Conservation (phyloP, 768 basidiomycete species). For the Tylopilus plumbeoviolaceoides region DNA sequence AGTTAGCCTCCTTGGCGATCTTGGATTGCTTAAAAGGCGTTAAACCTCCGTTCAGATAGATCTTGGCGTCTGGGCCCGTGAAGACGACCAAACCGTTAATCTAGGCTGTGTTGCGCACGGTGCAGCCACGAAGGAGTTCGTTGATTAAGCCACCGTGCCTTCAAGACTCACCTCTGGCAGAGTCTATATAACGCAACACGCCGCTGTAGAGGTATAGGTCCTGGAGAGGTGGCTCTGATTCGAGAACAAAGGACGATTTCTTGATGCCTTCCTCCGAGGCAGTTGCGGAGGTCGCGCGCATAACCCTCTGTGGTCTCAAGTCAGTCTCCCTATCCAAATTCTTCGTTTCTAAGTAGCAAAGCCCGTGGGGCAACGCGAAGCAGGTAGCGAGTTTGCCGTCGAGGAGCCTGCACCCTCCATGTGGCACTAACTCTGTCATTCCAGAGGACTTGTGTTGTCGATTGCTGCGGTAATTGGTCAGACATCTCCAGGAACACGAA, state of each 20-base stretch:
- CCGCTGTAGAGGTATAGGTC: constrained; percentile 91
- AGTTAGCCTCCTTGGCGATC: constrained; percentile 98
- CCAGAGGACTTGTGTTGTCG: constrained; percentile 22
- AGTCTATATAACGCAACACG: constrained; percentile 70
- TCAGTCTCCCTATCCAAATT: too few relatives aligned
- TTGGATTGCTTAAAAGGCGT: constrained; percentile 95
- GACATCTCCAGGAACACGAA: neutral
- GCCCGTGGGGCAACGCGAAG: constrained; percentile 65
- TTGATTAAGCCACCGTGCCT: constrained; percentile 83
- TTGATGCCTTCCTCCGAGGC: too few relatives aligned
- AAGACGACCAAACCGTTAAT: constrained; percentile 89
- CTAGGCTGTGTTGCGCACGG: constrained; percentile 88
- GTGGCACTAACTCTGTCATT: constrained; percentile 43
- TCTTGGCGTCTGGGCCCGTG: constrained; percentile 90
- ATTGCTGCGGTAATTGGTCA: constrained; percentile 6
- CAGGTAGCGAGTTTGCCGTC: constrained; percentile 58
- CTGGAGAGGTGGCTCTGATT: too few relatives aligned
- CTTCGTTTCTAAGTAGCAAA: too few relatives aligned
- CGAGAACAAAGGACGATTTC: too few relatives aligned
- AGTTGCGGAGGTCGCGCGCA: too few relatives aligned
- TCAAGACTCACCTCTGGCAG: constrained; percentile 45
- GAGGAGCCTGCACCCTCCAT: constrained; percentile 57
- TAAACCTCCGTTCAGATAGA: constrained; percentile 87
- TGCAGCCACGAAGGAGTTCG: constrained; percentile 88
- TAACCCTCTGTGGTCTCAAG: too few relatives aligned